Base-by-base conservation (phyloP, 2,329 filamentous ascomycete genomes). In the Alternaria sp. region DNA sequence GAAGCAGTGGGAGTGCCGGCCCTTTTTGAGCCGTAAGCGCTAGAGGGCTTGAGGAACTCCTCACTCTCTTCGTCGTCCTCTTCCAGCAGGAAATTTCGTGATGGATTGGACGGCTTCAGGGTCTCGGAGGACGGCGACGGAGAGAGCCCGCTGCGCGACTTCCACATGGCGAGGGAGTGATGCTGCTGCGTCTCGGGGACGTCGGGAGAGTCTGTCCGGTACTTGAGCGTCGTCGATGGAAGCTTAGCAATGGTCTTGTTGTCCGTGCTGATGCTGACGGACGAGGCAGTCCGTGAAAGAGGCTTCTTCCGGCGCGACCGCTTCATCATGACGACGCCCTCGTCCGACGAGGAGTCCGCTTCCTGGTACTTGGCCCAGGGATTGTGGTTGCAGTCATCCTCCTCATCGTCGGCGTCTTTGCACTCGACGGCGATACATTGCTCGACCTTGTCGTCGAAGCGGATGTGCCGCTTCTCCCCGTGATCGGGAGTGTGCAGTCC, bases 361-460 rank as follows among this genome's bases (percentile, higher is more conserved):
- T 83, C 79, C 25, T 81, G 75, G 28, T 80, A 74, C 52, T 76
- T 73, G 13, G 75, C 76, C 67, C 79, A 80, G 19, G 77, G 76
- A 30, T 81, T 77, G 45, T 80, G 81, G 43, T 81, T 77, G 45
- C 79, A 81, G 68, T 81, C 81, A 32, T 82, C 79, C 40, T 83
- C 80, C 54, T 93, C 89, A 11, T 91, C 89, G 51, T 94, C 91
- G 23, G 90, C 90, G 67, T 92, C 89, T 81, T 96, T 96, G 71
- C 89, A 86, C 32, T 98, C 94, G 30, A 99, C 88, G 8, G 96
- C 96, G 68, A 97, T 97, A 78, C 94, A 97, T 78, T 98, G 95
- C 77, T 94, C 90, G 3, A 99, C 96, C 81, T 95, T 92, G 76
- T 97, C 92, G 76, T 97, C 96, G 80, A 99, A 99, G 75, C 97